Conservation (phyloP, 2,329 filamentous ascomycete species). For the Ophiostoma triangulosporum region DNA sequence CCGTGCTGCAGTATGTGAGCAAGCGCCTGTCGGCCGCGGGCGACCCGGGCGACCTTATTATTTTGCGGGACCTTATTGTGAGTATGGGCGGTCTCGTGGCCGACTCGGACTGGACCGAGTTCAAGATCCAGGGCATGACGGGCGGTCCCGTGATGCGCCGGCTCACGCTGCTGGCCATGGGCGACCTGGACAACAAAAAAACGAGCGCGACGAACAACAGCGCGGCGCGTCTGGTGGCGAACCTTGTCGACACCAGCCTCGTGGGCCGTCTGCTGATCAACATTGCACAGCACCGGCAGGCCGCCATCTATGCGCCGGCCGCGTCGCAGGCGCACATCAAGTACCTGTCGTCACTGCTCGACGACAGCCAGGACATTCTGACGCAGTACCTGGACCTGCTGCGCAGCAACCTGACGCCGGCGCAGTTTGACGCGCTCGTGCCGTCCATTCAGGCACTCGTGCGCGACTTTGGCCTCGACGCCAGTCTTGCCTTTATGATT, state of each 20-base stretch:
- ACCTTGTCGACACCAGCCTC: slow-evolving; percentile 63
- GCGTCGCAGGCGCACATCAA: slow-evolving; percentile 73
- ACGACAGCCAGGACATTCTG: slow-evolving; percentile 77
- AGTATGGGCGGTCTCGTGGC: slow-evolving; percentile 91
- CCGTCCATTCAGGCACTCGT: slow-evolving; percentile 65
- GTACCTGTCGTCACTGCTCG: slow-evolving; percentile 72
- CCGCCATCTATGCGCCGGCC: slow-evolving; percentile 64
- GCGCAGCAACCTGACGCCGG: slow-evolving; percentile 59
- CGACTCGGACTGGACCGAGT: slow-evolving; percentile 75
- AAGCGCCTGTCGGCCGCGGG: slow-evolving; percentile 60
- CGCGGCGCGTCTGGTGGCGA: slow-evolving; percentile 65
- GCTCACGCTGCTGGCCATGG: slow-evolving; percentile 65
- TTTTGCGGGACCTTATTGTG: slow-evolving; percentile 77
- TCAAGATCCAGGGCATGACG: slow-evolving; percentile 76
- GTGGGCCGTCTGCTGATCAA: slow-evolving; percentile 76
- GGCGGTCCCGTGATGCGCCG: slow-evolving; percentile 68
- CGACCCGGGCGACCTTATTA: slow-evolving; percentile 81
- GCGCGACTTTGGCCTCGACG: slow-evolving; percentile 63
- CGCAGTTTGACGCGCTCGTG: slow-evolving; percentile 66
- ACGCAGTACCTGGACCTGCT: slow-evolving; percentile 83
- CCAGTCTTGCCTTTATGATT: slow-evolving; percentile 74
- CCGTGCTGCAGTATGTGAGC: slow-evolving; percentile 80
- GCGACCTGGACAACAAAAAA: slow-evolving; percentile 42
- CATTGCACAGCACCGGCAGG: slow-evolving; percentile 78
- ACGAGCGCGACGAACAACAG: slow-evolving; percentile 30